Base-by-base conservation (phyloP, 805 yeast species). In the Zygotorulaspora florentina region DNA sequence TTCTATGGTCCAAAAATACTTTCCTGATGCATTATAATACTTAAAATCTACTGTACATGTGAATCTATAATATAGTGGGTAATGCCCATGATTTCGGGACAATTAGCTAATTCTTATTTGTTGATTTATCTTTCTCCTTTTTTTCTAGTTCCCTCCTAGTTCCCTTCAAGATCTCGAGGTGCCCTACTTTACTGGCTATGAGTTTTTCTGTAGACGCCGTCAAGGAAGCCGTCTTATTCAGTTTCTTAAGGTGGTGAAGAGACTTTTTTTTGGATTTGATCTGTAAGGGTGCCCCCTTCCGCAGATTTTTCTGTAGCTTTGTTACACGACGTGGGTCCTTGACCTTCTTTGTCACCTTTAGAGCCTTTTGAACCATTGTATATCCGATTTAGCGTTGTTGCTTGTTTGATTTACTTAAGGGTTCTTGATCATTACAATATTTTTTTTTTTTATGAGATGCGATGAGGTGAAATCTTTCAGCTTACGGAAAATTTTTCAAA, bases 121-220 rank as follows among this genome's bases (percentile, higher is more conserved):
- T 13, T 13, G 4, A 6, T 16, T 43, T 46, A 36, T 55, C 50
- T 58, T 74, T 69, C 39, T 65, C 71, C 39, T 65, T 71, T 62
- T 77, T 85, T 62, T 87, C 96, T 13, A 87, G 48, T 57, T 85
- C 80, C 69, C 95, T 80, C 72, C 97, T 81, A 7, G 93, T 82
- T 12, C 99, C 99, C 66, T 87, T 89, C 53, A 91, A 71, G 33
- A 91, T 64, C 69, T 91, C 99, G 58, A 91, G 74, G 66, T 91
- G 98, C 20, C 99, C 99, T 7, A 91, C 97, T 64, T 91, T 77
- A 46, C 95, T 75, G 1, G 97, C 83, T 55, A 91, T 80, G 46
- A 88, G 73, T 68, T 80, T 88, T 68, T 91, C 99, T 2, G 98
- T 91, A 3, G 79, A 61, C 68, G 72, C 62, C 71, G 79, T 55